Evolutionary conservation across 495 filamentous ascomycete species (phyloP).

Genomic region (Cenococcum geophilum): DNA sequence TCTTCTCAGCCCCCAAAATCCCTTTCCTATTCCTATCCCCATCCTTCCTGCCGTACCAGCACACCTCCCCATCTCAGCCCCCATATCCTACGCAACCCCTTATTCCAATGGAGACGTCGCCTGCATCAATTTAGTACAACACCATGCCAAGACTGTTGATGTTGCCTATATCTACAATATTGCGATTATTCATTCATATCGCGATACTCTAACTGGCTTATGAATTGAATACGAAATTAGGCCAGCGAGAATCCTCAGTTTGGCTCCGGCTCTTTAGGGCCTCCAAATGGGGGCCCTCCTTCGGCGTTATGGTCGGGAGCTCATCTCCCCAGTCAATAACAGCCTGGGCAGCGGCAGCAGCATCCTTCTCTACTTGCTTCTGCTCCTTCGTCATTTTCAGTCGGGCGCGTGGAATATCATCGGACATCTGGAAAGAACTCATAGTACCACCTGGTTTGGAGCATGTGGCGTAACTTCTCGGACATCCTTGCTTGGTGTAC

Average conservation of each 20-base stretch:
- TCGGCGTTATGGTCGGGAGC: slow-evolving; percentile 53
- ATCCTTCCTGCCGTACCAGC: too few relatives aligned
- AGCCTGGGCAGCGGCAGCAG: slow-evolving; percentile 80
- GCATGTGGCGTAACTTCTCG: slow-evolving; percentile 68
- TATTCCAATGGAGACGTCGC: too few relatives aligned
- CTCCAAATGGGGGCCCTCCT: slow-evolving; percentile 56
- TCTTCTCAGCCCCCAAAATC: too few relatives aligned
- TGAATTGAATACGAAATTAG: too few relatives aligned
- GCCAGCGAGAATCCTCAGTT: slow-evolving; percentile 55
- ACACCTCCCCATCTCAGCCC: too few relatives aligned
- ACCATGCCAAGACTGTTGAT: too few relatives aligned
- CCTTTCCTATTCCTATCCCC: too few relatives aligned
- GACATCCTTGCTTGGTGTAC: slow-evolving; percentile 73
- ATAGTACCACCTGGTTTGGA: slow-evolving; percentile 79
- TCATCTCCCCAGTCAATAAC: slow-evolving; percentile 80
- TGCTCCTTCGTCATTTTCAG: slow-evolving; percentile 81
- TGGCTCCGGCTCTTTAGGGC: slow-evolving; percentile 52
- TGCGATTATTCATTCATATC: too few relatives aligned
- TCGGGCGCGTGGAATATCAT: slow-evolving; percentile 39
- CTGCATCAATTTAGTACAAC: too few relatives aligned
- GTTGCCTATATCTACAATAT: too few relatives aligned
- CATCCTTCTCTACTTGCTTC: slow-evolving; percentile 91
- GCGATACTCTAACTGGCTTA: too few relatives aligned
- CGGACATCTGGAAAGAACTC: slow-evolving; percentile 70
- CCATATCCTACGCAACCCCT: too few relatives aligned